Percentiles rank a stretch among this genome's conserved stretches.
Evolutionary conservation across 1,284 basidiomycete genomes (phyloP).

Genomic region (Cutaneotrichosporon cutaneum): DNA sequence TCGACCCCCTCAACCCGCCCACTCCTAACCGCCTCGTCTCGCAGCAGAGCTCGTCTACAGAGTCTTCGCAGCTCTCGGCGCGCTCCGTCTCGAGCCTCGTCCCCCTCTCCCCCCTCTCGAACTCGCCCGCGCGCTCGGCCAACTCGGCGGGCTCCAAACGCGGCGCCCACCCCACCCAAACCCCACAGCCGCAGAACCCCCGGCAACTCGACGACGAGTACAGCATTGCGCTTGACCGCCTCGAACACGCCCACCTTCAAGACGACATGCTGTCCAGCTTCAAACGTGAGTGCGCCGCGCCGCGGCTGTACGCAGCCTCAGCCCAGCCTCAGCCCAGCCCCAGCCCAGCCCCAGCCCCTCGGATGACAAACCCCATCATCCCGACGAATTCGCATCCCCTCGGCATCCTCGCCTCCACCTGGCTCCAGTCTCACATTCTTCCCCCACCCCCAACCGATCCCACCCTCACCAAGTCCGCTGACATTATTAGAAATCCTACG

Average conservation of each 20-base stretch:
- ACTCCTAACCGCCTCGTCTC: not conserved
- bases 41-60: conserved; percentile 5
- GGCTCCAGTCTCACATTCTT: not conserved
- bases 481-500: conserved; percentile 73
- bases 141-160: not conserved
- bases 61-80: conserved; percentile 1
- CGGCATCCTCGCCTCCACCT: not conserved
- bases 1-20: not conserved
- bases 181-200: not conserved
- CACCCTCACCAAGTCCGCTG: not conserved
- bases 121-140: not conserved
- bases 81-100: conserved; percentile 13
- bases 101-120: conserved; percentile 6
- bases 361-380: not conserved
- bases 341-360: not conserved
- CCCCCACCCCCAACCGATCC: not conserved
- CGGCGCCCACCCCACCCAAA: not conserved
- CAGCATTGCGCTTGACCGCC: conserved; percentile 29
- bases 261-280: conserved; percentile 50
- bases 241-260: conserved; percentile 35
- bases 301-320: not conserved
- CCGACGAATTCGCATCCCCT: not conserved
- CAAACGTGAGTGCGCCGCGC: conserved; percentile 42
- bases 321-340: not conserved
- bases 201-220: conserved; percentile 25